These are phyloP conservation scores for Teratosphaeria viscida DNA, from an alignment of 2,329 filamentous ascomycete genomes.

Conservation along the genomic window DNA sequence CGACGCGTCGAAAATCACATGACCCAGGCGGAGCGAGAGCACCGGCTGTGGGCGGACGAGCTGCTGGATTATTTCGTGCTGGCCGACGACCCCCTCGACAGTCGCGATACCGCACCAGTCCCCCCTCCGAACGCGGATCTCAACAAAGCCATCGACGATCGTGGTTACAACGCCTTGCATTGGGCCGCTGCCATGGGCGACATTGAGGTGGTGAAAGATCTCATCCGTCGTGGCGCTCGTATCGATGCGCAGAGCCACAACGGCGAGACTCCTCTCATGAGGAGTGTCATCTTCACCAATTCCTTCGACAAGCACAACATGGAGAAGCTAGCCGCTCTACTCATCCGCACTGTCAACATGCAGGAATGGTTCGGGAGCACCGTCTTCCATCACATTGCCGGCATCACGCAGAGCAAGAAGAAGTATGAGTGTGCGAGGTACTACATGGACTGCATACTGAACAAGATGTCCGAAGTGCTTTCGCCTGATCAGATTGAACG, in stretches of 20 bases:
- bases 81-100: conserved; percentile 39
- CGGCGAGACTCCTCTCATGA: conserved; percentile 83
- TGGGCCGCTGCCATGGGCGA: conserved; percentile 99
- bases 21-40: conserved; percentile 63
- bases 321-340: conserved; percentile 68
- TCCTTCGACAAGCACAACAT: conserved; percentile 92
- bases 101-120: conserved; percentile 57
- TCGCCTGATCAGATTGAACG: conserved; percentile 66
- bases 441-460: conserved; percentile 84
- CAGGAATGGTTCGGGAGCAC: conserved; percentile 69
- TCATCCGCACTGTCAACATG: conserved; percentile 70
- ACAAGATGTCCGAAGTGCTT: conserved; percentile 70
- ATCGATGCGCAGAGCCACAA: conserved; percentile 54
- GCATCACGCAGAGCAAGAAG: conserved; percentile 73
- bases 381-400: conserved; percentile 88
- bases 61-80: conserved; percentile 94
- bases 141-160: conserved; percentile 85
- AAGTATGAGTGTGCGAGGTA: conserved; percentile 86
- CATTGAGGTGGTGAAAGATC: conserved; percentile 76
- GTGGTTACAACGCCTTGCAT: conserved; percentile 84
- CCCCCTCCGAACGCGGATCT: conserved; percentile 81
- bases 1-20: conserved; percentile 57
- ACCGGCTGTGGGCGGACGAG: conserved; percentile 84
- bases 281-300: conserved; percentile 91
- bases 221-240: conserved; percentile 70